Evolutionary conservation across 73 alveolate species (phyloP).

Genomic region (Tetrahymena borealis): DNA sequence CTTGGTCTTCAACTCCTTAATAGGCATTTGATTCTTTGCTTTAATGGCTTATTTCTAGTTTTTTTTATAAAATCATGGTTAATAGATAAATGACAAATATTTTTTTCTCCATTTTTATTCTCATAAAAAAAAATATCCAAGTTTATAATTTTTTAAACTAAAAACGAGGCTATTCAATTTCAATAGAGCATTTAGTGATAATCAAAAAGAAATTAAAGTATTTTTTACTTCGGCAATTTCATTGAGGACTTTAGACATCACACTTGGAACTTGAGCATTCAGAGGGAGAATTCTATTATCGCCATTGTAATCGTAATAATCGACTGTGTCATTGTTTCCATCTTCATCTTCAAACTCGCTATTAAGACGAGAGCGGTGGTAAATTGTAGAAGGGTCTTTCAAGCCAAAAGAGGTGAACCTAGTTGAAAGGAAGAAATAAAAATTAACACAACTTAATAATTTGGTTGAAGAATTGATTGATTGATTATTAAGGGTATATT

Average conservation of each 20-base stretch:
- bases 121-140: too few relatives aligned
- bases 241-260: background rate
- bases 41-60: background rate
- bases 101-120: too few relatives aligned
- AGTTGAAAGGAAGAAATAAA: background rate
- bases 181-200: too few relatives aligned
- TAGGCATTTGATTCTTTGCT: background rate
- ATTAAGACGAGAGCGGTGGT: background rate
- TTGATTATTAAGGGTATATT: too few relatives aligned
- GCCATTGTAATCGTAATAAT: background rate
- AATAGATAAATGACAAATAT: too few relatives aligned
- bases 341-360: background rate
- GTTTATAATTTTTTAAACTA: too few relatives aligned
- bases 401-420: background rate
- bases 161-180: too few relatives aligned
- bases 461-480: too few relatives aligned
- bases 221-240: background rate
- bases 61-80: too few relatives aligned
- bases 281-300: background rate
- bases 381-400: background rate
- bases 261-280: background rate
- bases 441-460: too few relatives aligned
- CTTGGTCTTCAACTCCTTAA: background rate
- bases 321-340: background rate
- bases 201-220: background rate